Evolutionary conservation across 2,329 filamentous ascomycete species (phyloP), one percentile per base, ranked within the genome.

Genomic region (Purpureocillium takamizusanense): DNA sequence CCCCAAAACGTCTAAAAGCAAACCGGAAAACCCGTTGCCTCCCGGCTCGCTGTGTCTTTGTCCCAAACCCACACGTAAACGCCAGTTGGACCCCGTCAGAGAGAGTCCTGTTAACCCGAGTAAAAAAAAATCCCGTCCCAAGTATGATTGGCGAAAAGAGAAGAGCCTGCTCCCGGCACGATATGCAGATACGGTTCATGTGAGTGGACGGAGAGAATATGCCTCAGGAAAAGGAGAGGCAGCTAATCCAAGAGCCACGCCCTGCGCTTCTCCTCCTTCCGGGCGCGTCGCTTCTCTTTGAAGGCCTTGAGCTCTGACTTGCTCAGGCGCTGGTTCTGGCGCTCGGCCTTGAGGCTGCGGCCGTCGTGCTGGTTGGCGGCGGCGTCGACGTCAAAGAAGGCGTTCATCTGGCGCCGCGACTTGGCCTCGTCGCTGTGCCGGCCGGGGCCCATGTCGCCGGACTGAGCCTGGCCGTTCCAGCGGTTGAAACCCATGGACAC

Each of bases 361-460:
- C 92, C 92, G 51, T 95, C 83, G 54, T 98, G 89, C 41, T 78
- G 77, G 55, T 94, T 95, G 4, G 89, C 90, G 3, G 88, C 89
- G 4, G 88, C 86, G 59, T 97, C 89, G 32, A 95, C 89, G 56
- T 98, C 90, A 59, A 97, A 98, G 63, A 83, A 97, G 31, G 88
- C 86, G 55, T 86, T 85, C 83, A 97, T 84, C 65, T 97, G 92
- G 33, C 92, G 74, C 37, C 71, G 73, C 43, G 83, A 83, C 70
- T 95, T 95, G 55, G 86, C 84, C 55, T 94, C 87, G 53, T 95
- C 88, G 49, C 79, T 83, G 66, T 89, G 83, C 37, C 81, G 76
- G 38, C 92, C 86, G 2, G 86, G 78, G 3, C 74, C 81, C 46
- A 81, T 67, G 10, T 77, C 74, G 3, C 67, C 67, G 14, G 71